Evolutionary conservation across 805 yeast species (phyloP).

Genomic region (Monosporozyma aerobia): DNA sequence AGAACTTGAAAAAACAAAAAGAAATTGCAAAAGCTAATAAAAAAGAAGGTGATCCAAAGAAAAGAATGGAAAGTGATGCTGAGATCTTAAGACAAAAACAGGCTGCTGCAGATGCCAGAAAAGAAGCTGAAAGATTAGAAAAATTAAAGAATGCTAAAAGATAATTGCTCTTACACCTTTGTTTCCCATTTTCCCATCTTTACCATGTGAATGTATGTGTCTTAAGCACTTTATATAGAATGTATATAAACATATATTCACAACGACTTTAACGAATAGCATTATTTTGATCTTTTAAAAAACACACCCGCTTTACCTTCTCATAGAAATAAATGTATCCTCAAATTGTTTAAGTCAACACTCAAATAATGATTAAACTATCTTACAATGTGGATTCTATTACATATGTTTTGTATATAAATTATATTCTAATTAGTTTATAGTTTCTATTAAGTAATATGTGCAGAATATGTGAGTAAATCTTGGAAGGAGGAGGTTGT

Average conservation of each 20-base stretch:
- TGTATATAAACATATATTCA: background rate
- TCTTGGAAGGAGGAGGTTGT: background rate
- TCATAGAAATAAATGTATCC: no score
- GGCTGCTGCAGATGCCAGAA: constrained; percentile 39
- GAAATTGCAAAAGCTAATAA: constrained; percentile 49
- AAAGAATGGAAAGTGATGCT: constrained; percentile 83
- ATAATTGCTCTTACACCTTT: background rate
- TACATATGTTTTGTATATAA: constrained; percentile 4
- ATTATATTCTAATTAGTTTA: background rate
- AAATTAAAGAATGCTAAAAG: constrained; percentile 11
- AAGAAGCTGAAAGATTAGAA: constrained; percentile 26
- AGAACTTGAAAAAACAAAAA: constrained; percentile 72
- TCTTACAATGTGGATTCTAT: constrained; percentile 1
- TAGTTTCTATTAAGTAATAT: background rate
- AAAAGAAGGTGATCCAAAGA: constrained; percentile 74
- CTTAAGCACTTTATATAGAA: background rate
- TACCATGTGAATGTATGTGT: background rate
- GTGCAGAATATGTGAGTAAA: constrained; percentile 1
- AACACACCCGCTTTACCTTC: background rate
- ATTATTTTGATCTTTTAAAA: background rate
- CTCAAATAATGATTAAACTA: background rate
- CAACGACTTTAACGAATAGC: background rate
- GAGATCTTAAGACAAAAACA: constrained; percentile 85
- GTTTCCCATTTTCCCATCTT: background rate
- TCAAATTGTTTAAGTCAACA: no score